These are phyloP conservation scores for Rasamsonia emersonii DNA, from an alignment of 2,329 filamentous ascomycete species.

Conservation along the genomic window DNA sequence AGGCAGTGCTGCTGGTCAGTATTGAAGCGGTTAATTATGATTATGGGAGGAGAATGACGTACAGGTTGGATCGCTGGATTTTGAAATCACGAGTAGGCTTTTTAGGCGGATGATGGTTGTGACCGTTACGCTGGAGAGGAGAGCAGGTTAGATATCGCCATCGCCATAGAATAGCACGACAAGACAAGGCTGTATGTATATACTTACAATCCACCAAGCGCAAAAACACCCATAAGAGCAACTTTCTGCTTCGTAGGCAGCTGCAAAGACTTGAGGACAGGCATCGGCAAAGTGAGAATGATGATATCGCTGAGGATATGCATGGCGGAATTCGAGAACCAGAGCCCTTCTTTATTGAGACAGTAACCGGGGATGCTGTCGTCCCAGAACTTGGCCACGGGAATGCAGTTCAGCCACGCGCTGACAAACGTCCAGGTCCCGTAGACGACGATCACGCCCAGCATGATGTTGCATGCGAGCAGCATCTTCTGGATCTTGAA, in stretches of 20 bases:
- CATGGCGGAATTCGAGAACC: slow-evolving; percentile 37
- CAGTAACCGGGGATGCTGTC: slow-evolving; percentile 24
- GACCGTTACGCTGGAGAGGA: too few species aligned
- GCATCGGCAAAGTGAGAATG: slow-evolving; percentile 38
- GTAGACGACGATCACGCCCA: slow-evolving; percentile 25
- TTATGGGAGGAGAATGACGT: slow-evolving; percentile 5
- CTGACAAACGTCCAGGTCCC: slow-evolving; percentile 28
- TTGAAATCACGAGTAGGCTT: slow-evolving; percentile 22
- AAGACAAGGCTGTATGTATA: slow-evolving; percentile 18
- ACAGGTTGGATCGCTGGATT: slow-evolving; percentile 29
- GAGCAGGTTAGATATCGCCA: too few species aligned
- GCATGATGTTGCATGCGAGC: slow-evolving; percentile 28
- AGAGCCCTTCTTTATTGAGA: slow-evolving; percentile 30
- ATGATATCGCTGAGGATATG: slow-evolving; percentile 38
- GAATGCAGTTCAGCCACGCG: slow-evolving; percentile 28
- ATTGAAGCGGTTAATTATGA: too few species aligned
- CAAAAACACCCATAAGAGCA: slow-evolving; percentile 35
- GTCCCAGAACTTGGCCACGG: slow-evolving; percentile 29
- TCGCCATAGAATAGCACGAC: too few species aligned
- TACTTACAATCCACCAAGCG: slow-evolving; percentile 29
- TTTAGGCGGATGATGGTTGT: slow-evolving; percentile 27
- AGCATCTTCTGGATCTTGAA: slow-evolving; percentile 30
- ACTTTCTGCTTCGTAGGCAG: slow-evolving; percentile 36
- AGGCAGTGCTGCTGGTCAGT: too few species aligned
- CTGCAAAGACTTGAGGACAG: slow-evolving; percentile 31